phyloP scores from a whole-genome alignment of 2,329 filamentous ascomycete species.

The Endothia cerciana region DNA sequence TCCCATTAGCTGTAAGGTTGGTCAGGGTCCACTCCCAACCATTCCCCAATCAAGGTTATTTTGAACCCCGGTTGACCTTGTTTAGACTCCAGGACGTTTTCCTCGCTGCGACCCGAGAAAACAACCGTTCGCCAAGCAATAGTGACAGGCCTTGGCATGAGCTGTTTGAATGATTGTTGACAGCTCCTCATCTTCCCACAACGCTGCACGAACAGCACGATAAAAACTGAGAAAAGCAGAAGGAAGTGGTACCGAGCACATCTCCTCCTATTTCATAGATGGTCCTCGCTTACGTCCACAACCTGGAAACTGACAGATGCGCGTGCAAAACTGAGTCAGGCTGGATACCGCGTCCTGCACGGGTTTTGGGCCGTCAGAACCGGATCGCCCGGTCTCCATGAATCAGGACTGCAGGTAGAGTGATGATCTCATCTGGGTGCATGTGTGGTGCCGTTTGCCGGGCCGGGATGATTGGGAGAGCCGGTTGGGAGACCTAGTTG shows the following conservation, averaged over 20 bases:
- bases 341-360: no score
- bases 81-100: neutral
- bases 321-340: neutral
- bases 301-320: neutral
- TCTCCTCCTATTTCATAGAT: neutral
- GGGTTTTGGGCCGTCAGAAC: neutral
- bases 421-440: neutral
- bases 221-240: neutral
- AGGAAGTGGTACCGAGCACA: neutral
- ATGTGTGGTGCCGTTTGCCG: neutral
- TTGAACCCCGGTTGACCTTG: neutral
- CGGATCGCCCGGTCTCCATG: neutral
- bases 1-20: neutral
- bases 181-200: neutral
- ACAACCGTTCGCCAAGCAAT: neutral
- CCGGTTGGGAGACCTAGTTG: neutral
- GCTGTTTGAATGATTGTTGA: neutral
- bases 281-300: no score
- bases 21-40: neutral
- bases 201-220: neutral
- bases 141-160: slow-evolving; percentile 6
- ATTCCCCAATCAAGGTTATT: neutral
- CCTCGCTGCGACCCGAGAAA: neutral
- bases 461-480: neutral
- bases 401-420: neutral